These are phyloP conservation scores for Leavenworthia alabamica DNA, from an alignment of 345 rosid species.

Conservation along the genomic window DNA sequence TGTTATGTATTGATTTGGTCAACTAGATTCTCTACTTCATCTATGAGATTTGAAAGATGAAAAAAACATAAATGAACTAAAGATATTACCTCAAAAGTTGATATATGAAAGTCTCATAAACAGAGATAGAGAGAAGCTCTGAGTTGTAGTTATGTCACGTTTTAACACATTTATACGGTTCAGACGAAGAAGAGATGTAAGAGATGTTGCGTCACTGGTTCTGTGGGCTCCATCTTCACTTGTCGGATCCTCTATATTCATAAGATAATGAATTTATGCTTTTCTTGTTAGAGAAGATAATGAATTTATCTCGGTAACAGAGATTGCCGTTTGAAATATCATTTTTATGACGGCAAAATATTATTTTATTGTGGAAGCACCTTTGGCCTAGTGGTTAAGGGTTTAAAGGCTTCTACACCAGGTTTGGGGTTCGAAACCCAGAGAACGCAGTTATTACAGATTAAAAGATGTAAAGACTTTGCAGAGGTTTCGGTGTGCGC, in stretches of 20 bases:
- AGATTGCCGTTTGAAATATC: not conserved
- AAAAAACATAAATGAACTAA: not conserved
- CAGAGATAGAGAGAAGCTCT: not conserved
- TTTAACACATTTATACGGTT: not conserved
- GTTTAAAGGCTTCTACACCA: too few relatives aligned
- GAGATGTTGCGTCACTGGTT: not conserved
- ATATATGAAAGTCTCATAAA: not conserved
- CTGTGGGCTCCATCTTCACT: not conserved
- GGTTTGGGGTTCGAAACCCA: too few relatives aligned
- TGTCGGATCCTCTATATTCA: not conserved
- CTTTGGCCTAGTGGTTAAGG: too few relatives aligned
- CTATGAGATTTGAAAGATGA: not conserved
- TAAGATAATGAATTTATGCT: too few relatives aligned
- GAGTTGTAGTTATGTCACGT: not conserved
- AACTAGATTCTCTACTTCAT: constrained; percentile 1
- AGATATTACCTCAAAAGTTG: constrained; percentile 4
- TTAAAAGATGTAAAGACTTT: too few relatives aligned
- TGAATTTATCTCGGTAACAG: constrained; percentile 4
- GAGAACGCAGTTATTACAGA: too few relatives aligned
- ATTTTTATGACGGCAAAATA: not conserved
- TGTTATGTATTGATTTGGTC: not conserved
- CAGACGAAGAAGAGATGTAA: not conserved
- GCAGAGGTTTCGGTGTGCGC: too few relatives aligned
- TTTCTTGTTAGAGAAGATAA: not conserved
- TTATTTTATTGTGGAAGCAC: too few relatives aligned